phyloP scores from a whole-genome alignment of 495 filamentous ascomycete species.

The Podospora fimiseda region DNA sequence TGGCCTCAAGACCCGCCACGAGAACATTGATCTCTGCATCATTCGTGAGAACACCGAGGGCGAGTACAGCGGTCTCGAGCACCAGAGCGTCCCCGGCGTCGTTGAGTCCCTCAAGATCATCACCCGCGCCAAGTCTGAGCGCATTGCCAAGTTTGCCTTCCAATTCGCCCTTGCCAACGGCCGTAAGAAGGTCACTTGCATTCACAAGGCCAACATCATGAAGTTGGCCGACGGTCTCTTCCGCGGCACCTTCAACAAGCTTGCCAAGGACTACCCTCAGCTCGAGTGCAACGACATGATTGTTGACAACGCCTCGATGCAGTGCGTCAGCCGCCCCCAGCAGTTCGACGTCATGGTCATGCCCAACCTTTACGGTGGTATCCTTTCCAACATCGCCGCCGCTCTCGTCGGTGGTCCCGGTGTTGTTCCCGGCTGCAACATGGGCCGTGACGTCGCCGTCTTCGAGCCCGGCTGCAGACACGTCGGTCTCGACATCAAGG shows the following conservation, averaged over 20 bases:
- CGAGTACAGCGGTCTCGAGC: conserved; percentile 97
- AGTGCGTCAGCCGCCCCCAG: conserved; percentile 89
- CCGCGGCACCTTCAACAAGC: conserved; percentile 89
- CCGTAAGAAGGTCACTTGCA: conserved; percentile 96
- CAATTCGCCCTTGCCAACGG: conserved; percentile 96
- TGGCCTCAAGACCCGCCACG: conserved; percentile 93
- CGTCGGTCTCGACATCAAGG: conserved; percentile 97
- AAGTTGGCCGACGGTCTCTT: conserved; percentile 98
- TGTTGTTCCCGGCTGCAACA: conserved; percentile 97
- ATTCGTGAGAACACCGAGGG: conserved; percentile 99
- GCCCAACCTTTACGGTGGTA: conserved; percentile 98
- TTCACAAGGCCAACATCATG: conserved; percentile 99
- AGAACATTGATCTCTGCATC: conserved; percentile 94
- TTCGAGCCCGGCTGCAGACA: conserved; percentile 99
- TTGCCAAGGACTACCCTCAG: conserved; percentile 87
- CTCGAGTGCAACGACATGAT: conserved; percentile 98
- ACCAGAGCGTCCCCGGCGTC: conserved; percentile 93
- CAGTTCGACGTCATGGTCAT: conserved; percentile 99
- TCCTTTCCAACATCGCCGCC: conserved; percentile 96
- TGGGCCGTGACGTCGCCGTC: conserved; percentile 95
- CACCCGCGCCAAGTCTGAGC: conserved; percentile 95
- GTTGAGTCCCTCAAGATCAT: conserved; percentile 99
- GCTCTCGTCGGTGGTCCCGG: conserved; percentile 97
- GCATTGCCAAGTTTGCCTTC: conserved; percentile 97
- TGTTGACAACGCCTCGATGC: conserved; percentile 99